Evolutionary conservation across 106 monocot genomes (phyloP), one percentile per base, ranked within the genome.

Genomic region (Iris macrosiphon): DNA sequence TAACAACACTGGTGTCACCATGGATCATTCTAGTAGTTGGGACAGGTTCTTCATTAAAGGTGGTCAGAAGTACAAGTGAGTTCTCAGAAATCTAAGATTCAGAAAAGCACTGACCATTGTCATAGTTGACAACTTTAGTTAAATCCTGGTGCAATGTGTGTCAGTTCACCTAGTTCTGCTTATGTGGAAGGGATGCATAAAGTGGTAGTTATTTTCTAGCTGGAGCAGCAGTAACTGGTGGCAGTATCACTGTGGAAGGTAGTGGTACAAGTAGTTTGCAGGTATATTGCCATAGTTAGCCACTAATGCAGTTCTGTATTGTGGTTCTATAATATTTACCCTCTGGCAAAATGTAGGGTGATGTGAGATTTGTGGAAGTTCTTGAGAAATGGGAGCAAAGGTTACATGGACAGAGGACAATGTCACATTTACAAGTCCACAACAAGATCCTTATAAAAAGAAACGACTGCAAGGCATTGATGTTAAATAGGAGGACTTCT

Each of bases 111-210:
- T 19, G 18, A 42, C 7, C 11, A 58, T 30, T 49, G 20, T 9
- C 14, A 57, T 8, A 22, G 39, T 35, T 39, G 16, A 55, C 20
- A 29, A 19, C 49, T 49, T 25, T 1, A 31, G 10, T 15, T 64
- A 7, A 64, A 6, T 10, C 33, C 13, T 31, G 30, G n/a, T 54
- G 1, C 21, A 28, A 38, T 27, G 22, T 52, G 13, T 41, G 38
- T 10, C 26, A 98, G 96, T 66, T 90, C 96, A 1, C 90, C 96
- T 39, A 83, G 90, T 67, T 73, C 63, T 31, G 90, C 96, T 67
- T 98, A 75, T 62, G 96, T 98, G 20, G 96, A 98, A 79, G 96
- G 96, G 96, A 98, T 80, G 96, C 96, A 57, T 98, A 90, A 18
- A 90, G 90, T 58, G 96, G 87, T 24, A 98, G 96, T 68, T 98